Conservation (phyloP, 306 rosid species). For the Castanea crenata region DNA sequence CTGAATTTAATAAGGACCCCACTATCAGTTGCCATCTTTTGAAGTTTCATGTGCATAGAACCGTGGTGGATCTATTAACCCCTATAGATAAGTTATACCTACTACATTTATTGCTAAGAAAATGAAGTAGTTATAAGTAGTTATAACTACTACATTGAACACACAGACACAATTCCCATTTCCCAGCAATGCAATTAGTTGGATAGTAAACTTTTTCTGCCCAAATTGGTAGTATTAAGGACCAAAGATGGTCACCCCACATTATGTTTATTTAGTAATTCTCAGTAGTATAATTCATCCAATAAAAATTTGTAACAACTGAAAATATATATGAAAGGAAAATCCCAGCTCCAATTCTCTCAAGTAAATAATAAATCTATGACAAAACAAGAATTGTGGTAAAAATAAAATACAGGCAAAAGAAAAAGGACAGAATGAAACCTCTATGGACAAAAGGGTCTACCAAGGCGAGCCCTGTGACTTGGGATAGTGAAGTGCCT, state of each 20-base stretch:
- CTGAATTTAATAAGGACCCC: not conserved
- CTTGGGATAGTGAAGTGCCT: constrained; percentile 83
- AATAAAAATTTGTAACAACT: not conserved
- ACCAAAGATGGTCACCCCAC: too few species aligned
- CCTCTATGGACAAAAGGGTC: constrained; percentile 68
- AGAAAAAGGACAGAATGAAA: not conserved
- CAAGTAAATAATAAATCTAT: not conserved
- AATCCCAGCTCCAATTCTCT: not conserved
- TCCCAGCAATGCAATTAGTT: not conserved
- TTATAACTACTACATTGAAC: not conserved
- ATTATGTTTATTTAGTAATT: not conserved
- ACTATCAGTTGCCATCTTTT: not conserved
- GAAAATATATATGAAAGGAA: not conserved
- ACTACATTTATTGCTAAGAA: too few species aligned
- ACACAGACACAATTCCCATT: not conserved
- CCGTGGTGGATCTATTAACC: too few species aligned
- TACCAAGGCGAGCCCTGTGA: constrained; percentile 54
- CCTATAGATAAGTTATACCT: too few species aligned
- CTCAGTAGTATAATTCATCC: not conserved
- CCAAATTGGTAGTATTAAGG: too few species aligned
- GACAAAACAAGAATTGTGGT: not conserved
- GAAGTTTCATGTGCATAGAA: not conserved
- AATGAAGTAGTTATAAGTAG: too few species aligned
- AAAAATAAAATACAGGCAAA: not conserved
- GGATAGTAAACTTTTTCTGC: not conserved